Base-by-base conservation (phyloP, 2,329 filamentous ascomycete species). In the Tolypocladium amazonense region DNA sequence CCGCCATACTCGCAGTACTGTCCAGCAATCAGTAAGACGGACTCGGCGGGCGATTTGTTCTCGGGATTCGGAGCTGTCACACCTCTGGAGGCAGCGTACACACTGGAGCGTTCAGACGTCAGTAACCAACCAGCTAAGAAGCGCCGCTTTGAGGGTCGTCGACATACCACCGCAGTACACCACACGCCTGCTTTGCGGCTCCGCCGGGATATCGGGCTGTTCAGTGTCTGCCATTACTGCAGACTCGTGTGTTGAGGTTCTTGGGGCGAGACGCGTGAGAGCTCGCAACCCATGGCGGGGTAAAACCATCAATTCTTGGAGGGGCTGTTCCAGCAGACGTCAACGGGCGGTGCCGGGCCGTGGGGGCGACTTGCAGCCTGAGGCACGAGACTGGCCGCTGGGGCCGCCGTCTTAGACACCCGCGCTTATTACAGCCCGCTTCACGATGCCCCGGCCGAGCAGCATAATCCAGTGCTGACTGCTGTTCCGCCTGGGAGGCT, bases 1-100 rank as follows among this genome's bases (percentile, higher is more conserved):
- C 92, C 93, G 71, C 94, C 94, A 76, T 97, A 97, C 78, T 99
- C 94, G 80, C 94, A 99, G 79, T 97, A 99, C 94, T 97, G 77
- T 66, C 75, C 69, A 62, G 59, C 62, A 59, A 61, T 67, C 57
- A 65, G 65, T 70, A 61, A 67, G 65, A 62, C 64, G 45, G 35
- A 23, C 14, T 25, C 6, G 55, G 47, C 39, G 15, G 35, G 23
- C 47, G 1, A 9, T 38, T 25, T 25, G n/a, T 27, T 15, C 37
- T 43, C 50, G 27, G 47, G 27, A 9, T 14, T 38, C 57, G 39
- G 27, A 52, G 56, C 56, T 18, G 56, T 62, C 71, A 63, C 79
- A 87, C 84, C 81, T 88, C 85, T 58, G 85, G 84, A 41, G 85
- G 85, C 59, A 88, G 75, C 61, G 82, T 82, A 75, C 85, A 88